A percentile compares a stretch with the other conserved stretches of the same genome.
phyloP scores from a whole-genome alignment of 1,284 basidiomycete species.

The Sparassis latifolia region DNA sequence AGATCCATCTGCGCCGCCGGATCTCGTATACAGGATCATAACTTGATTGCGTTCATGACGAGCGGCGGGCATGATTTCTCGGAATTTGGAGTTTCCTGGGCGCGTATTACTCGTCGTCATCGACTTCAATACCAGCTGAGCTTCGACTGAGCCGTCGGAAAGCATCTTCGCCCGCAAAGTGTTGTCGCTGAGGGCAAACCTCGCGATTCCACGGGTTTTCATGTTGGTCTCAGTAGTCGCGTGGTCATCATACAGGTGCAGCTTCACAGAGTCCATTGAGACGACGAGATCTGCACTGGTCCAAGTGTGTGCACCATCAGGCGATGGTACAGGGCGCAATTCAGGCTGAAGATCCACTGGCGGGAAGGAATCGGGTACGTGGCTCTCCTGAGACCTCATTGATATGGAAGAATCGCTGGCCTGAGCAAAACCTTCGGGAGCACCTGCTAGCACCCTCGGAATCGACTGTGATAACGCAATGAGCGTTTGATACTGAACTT shows the following conservation, averaged over 20 bases:
- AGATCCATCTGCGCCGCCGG: conserved; percentile 51
- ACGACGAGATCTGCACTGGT: conserved; percentile 77
- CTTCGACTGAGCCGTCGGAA: conserved; percentile 80
- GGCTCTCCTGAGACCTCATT: conserved; percentile 1
- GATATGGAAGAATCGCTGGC: conserved; percentile 10
- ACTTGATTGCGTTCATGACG: conserved; percentile 90
- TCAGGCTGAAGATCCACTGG: conserved; percentile 55
- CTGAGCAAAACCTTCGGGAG: conserved; percentile 30
- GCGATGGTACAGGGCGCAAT: conserved; percentile 28
- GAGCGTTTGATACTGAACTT: conserved; percentile 83
- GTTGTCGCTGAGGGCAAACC: conserved; percentile 81
- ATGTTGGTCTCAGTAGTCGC: conserved; percentile 60
- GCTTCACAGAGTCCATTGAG: conserved; percentile 67
- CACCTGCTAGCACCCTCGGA: conserved; percentile 56
- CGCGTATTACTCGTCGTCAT: conserved; percentile 90
- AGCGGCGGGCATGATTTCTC: conserved; percentile 93
- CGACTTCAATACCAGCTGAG: conserved; percentile 83
- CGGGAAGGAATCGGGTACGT: conserved; percentile 4
- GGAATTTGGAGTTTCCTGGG: conserved; percentile 78
- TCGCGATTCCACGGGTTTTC: conserved; percentile 77
- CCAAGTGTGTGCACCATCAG: conserved; percentile 36
- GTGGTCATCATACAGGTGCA: conserved; percentile 84
- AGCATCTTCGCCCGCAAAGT: conserved; percentile 81
- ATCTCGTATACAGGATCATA: conserved; percentile 86
- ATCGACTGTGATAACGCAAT: conserved; percentile 71